Base-by-base conservation (phyloP, 306 rosid species). In the Fragaria nilgerrensis region DNA sequence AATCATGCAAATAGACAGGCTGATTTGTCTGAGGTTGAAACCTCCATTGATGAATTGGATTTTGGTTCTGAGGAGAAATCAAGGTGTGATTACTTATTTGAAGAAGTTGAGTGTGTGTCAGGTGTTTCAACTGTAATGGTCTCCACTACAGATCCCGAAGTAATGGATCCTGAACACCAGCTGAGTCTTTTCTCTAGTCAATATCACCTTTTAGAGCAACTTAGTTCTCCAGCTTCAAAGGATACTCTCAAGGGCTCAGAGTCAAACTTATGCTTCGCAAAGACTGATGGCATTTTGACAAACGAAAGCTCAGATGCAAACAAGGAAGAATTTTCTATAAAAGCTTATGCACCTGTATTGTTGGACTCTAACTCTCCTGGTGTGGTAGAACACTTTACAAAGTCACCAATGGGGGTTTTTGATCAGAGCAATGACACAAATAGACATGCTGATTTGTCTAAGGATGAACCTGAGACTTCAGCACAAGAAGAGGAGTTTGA, bases 321-420 rank as follows among this genome's bases (percentile, higher is more conserved):
- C 69, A 73, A 76, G 59, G 82, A 82, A 64, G 87, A 86, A 73
- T 66, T 62, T 84, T 70, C 72, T 62, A 61, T 48, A 53, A 56
- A 74, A 74, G 75, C 67, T 14, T 79, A 78, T 36, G 22, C 72
- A 7, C 71, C 80, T 27, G 41, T 75, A 55, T 70, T 74, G 62
- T 62, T 69, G 77, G 79, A 82, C 49, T 68, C 66, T 76, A 70
- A 43, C 65, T 75, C 83, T 79, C 50, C 67, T 16, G 68, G 65
- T 55, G 83, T 78, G 41, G 47, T 79, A 68, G 91, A 85, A 62
- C 70, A 84, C 7, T 68, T 37, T 44, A 69, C 65, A 71, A 78
- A 27, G 29, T 76, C 86, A 77, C 68, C 81, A 11, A 25, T 69
- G 36, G 66, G 64, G 73, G 74, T 73, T 63, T 67, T 39, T 4